Conservation (phyloP, 345 rosid genomes). For the Syzygium jambos region DNA sequence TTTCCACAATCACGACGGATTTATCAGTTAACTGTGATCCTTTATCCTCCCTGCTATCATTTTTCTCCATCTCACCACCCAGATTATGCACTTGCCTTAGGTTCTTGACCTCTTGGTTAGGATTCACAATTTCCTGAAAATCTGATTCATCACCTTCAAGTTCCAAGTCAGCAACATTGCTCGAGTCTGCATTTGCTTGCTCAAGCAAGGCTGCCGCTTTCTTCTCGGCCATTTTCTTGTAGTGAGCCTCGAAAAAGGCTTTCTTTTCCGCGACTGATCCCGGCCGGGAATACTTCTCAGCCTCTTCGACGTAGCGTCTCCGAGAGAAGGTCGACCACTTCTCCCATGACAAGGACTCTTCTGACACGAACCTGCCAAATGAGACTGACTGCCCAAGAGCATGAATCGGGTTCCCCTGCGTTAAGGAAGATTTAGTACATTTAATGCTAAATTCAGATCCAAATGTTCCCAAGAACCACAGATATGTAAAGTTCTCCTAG, state of each 20-base stretch:
- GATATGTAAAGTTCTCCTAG: neutral
- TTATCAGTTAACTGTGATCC: neutral
- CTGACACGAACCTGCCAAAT: conserved; percentile 85
- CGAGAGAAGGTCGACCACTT: conserved; percentile 24
- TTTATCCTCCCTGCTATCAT: neutral
- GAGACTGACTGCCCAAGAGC: conserved; percentile 77
- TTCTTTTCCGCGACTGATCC: conserved; percentile 14
- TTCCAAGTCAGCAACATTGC: conserved; percentile 10
- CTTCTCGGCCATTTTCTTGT: conserved; percentile 8
- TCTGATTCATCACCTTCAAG: neutral
- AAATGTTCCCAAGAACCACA: neutral
- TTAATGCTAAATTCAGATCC: neutral
- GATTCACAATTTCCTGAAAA: conserved; percentile 1
- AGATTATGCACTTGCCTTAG: neutral
- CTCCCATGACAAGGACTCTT: conserved; percentile 75
- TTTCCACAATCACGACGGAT: neutral
- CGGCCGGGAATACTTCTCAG: conserved; percentile 7
- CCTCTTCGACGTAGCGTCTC: conserved; percentile 14
- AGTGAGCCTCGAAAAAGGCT: conserved; percentile 16
- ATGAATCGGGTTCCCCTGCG: conserved; percentile 54
- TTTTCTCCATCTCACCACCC: conserved; percentile 11
- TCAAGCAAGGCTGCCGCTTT: conserved; percentile 61
- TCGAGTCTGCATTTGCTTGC: conserved; percentile 26
- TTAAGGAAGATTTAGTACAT: conserved; percentile 3
- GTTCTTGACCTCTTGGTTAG: neutral